Percentiles rank a stretch among this genome's conserved stretches.
These are phyloP conservation scores for Thalassiosira mediterranea DNA, from an alignment of 352 stramenopile species.

Conservation along the genomic window DNA sequence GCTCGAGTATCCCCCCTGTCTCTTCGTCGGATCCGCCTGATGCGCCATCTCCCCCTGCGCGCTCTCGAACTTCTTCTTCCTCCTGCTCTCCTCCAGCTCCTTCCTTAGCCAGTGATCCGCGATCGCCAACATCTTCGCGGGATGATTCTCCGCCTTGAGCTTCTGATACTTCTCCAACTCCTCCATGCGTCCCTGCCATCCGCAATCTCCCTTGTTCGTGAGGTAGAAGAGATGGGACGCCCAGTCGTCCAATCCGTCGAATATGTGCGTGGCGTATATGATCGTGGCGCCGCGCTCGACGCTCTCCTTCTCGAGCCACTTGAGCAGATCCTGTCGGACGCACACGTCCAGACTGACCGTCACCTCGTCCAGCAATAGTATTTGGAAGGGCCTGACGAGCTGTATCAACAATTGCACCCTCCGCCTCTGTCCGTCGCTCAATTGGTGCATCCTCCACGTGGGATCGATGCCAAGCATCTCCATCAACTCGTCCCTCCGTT, in stretches of 20 bases:
- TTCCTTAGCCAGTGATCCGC: conserved; percentile 92
- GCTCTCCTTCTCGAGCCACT: conserved; percentile 90
- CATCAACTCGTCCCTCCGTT: conserved; percentile 92
- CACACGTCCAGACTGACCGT: conserved; percentile 96
- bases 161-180: conserved; percentile 86
- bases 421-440: conserved; percentile 87
- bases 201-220: conserved; percentile 78
- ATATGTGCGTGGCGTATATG: conserved; percentile 95
- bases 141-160: conserved; percentile 82
- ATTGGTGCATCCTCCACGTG: conserved; percentile 88
- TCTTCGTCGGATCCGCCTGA: conserved; percentile 64
- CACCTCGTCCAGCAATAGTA: conserved; percentile 98
- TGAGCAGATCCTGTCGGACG: conserved; percentile 91
- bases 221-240: conserved; percentile 94
- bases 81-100: conserved; percentile 88
- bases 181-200: conserved; percentile 85
- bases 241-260: conserved; percentile 97
- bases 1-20: conserved; percentile 77
- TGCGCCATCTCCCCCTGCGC: conserved; percentile 59
- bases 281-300: conserved; percentile 83
- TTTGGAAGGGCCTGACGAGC: conserved; percentile 93
- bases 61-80: conserved; percentile 83
- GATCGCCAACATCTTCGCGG: conserved; percentile 89
- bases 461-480: conserved; percentile 95
- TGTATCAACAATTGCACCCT: conserved; percentile 96